Evolutionary conservation across 2,329 filamentous ascomycete species (phyloP), one percentile per base, ranked within the genome.

Genomic region (Colletotrichum sp.): DNA sequence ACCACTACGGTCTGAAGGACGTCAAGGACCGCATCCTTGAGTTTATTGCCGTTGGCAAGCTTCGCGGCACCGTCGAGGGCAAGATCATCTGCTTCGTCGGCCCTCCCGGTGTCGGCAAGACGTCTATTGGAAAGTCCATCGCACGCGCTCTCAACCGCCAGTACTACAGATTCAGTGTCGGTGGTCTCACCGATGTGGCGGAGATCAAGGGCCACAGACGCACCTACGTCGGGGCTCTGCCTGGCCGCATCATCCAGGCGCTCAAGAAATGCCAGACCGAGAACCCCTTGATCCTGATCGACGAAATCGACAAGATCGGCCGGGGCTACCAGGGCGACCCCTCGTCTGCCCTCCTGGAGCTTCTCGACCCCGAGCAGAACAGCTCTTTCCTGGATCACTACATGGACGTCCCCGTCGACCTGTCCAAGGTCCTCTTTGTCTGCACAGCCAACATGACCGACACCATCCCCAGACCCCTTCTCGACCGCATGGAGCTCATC

Each of bases 381-480:
- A 96, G 90, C 83, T 98, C 96, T 29, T 99, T 99, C 91, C 86
- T 99, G 78, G 97, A 99, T 81, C 97, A 99, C 85, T 99, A 99
- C 87, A 95, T 99, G 91, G 97, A 99, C 84, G 96, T 99, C 1
- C 97, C 97, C 0, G 96, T 99, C 8, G 97, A 99, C 83, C 89
- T 99, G 67, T 98, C 96, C 67, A 99, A 99, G 87, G 97, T 99
- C 4, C 90, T 99, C 27, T 99, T 99, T 83, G 97, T 99, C 57
- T 99, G 97, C 89, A 99, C 97, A 16, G 97, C 97, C 76, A 99
- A 99, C 85, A 98, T 99, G 94, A 98, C 96, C 0, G 97, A 99
- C 82, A 99, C 97, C 0, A 99, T 99, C 77, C 97, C 97, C 19
- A 92, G 96, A 57, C 98, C 97, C 5, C 90, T 99, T 1, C 90